Evolutionary conservation across 768 basidiomycete genomes (phyloP), one percentile per base, ranked within the genome.

Genomic region (Leccinum longicurvipes): DNA sequence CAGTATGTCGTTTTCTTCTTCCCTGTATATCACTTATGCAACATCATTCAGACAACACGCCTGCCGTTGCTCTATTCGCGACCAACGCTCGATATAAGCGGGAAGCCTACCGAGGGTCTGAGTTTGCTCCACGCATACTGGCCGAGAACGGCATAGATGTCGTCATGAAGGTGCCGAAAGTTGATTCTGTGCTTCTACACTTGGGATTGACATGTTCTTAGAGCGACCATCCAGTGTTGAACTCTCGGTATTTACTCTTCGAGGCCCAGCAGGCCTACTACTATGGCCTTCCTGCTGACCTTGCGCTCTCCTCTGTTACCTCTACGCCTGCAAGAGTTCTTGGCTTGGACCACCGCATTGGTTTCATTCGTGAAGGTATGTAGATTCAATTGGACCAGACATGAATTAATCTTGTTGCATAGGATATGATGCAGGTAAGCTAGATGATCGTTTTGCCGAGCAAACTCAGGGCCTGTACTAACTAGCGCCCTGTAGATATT

Each of bases 1-100:
- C 54, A 67, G 71, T 71, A 58, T 21, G 60, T 2, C 21, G 1
- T 51, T 41, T 24, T 46, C 14, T 54, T 54, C 4, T 15, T 52
- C 25, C 52, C 14, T n/a, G 24, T 47, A 25, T 51, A 1, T 32
- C 29, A 28, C 21, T 51, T 24, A 48, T n/a, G 7, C 19, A 49
- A 53, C 36, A 41, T 2, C 58, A 42, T 47, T 24, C 32, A 79
- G 78, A 81, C 24, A 74, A 73, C 6, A 76, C 84, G 11, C 92
- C 93, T 0, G 84, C 88, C 2, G 76, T 86, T 39, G 92, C 93
- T 2, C 70, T 96, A 41, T 93, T 93, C 57, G 87, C 90, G 3
- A 91, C 86, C 34, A 87, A 86, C 65, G 82, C 86, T 61, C 76
- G 86, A 76, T 73, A 74, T 59, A 87, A 86, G 72, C 76, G 80